Base-by-base conservation (phyloP, 2,329 filamentous ascomycete genomes). In the Cladophialophora immunda region DNA sequence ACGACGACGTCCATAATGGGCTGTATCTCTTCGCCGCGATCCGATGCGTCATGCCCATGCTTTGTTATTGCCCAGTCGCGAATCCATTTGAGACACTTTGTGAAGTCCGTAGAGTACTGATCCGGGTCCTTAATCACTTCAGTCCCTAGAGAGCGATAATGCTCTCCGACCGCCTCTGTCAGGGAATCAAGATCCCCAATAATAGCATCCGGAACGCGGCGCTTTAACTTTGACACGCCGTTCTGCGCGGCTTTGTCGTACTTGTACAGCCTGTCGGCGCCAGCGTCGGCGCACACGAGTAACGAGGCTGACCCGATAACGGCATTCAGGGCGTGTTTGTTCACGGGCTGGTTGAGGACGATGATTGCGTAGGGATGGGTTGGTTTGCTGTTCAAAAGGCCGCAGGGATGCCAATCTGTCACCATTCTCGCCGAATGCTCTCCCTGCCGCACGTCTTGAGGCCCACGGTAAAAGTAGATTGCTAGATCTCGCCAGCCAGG, bases 181-280 rank as follows among this genome's bases (percentile, higher is more conserved):
- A 98, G 82, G 3, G 94, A 97, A 80, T 99, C 95, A 9, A 99
- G 85, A 77, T 99, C 95, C 55, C 95, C 95, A 72, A 97, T 89
- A 68, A 99, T 93, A 62, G 86, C 83, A 75, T 92, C 82, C 1
- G 93, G 87, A 65, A 88, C 82, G 75, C 87, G 68, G 30, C 54
- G 52, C 32, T 25, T 62, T n/a, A 53, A 15, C 32, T 19, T 60
- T 17, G 57, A 29, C 25, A 36, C n/a, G 30, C 11, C 22, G 30
- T 27, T 58, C 32, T 45, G 32, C 17, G 25, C 25, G 13, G 30
- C 17, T 52, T 59, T 19, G n/a, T 70, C 66, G 62, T 69, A 64
- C 17, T 87, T 78, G 70, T 85, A 84, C 22, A 97, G 84, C 41
- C 88, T 85, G 75, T 98, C 97, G 54, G 94, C 94, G 27, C 93